Evolutionary conservation across 257 asterid genomes (phyloP), one percentile per base, ranked within the genome.

Genomic region (Fraxinus americana): DNA sequence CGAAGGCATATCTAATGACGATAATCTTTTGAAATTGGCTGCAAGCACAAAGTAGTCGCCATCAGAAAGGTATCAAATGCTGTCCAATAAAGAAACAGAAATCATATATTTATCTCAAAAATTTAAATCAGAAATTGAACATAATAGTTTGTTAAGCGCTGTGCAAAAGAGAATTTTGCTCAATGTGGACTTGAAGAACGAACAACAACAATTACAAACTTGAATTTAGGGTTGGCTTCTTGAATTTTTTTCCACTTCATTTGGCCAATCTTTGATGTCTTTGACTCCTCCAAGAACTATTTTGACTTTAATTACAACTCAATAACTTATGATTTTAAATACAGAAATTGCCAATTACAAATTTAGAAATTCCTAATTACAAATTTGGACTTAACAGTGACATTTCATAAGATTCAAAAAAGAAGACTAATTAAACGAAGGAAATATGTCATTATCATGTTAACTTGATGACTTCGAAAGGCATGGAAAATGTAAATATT

Each of bases 1-100:
- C 30, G 86, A 61, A 16, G 80, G 50, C 29, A 73, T 80, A 83
- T 87, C 86, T 82, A 82, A 70, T 52, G 81, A 77, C 32, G 73
- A 80, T 72, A 76, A 68, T 57, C 70, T 79, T 70, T 73, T 79
- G 45, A 65, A 70, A 36, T 67, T 67, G 69, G 70, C 83, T 84
- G 81, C 50, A 78, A 69, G 43, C 66, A 80, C 35, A 80, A 68
- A 38, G 67, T n/a, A 73, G 72, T 17, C 71, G 72, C 30, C 45
- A 73, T 73, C 68, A 74, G 75, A 77, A 76, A 59, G 67, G 41
- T 65, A 80, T 43, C 76, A 81, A 79, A 75, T 78, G 75, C 81
- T 74, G 38, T 67, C 29, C 4, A 70, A 74, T 5, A 78, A 36
- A 29, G 43, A 79, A 71, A 75, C 32, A 68, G 21, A 57, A 52